A percentile compares a stretch with the other conserved stretches of the same genome.
phyloP scores from a whole-genome alignment of 139 green algal genomes.

The Chlorella ohadii region DNA sequence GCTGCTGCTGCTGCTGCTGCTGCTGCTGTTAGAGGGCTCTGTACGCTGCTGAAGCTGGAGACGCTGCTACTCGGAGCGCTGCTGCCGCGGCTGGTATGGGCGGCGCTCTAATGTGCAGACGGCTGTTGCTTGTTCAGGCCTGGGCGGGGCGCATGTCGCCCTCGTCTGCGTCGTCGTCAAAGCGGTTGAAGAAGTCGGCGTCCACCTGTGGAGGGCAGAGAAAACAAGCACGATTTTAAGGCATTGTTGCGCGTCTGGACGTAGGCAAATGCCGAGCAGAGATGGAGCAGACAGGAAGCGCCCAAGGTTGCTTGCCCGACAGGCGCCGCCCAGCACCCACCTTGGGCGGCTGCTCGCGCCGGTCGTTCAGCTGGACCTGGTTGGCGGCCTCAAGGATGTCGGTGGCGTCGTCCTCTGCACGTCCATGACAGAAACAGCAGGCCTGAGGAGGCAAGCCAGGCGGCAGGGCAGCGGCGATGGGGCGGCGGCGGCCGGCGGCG shows the following conservation, averaged over 20 bases:
- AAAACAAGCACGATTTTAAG: too few species aligned
- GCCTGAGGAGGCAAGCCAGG: too few species aligned
- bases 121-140: conserved; percentile 11
- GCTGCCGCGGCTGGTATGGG: neutral
- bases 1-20: neutral
- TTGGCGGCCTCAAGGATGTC: conserved; percentile 36
- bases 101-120: neutral
- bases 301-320: too few species aligned
- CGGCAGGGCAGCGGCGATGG: neutral
- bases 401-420: conserved; percentile 28
- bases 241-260: too few species aligned
- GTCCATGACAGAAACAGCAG: neutral
- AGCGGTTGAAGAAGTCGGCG: conserved; percentile 47
- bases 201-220: conserved; percentile 5
- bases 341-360: conserved; percentile 28
- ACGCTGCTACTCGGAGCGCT: too few species aligned
- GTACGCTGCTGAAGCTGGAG: neutral
- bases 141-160: conserved; percentile 34
- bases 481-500: neutral
- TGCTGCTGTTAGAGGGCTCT: neutral
- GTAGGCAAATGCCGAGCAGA: too few species aligned
- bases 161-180: conserved; percentile 52
- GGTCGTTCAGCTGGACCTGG: conserved; percentile 29
- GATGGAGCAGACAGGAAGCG: too few species aligned
- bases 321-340: too few species aligned